Evolutionary conservation across 352 stramenopile genomes (phyloP), one percentile per base, ranked within the genome.

Genomic region (Globisporangium alternatum): DNA sequence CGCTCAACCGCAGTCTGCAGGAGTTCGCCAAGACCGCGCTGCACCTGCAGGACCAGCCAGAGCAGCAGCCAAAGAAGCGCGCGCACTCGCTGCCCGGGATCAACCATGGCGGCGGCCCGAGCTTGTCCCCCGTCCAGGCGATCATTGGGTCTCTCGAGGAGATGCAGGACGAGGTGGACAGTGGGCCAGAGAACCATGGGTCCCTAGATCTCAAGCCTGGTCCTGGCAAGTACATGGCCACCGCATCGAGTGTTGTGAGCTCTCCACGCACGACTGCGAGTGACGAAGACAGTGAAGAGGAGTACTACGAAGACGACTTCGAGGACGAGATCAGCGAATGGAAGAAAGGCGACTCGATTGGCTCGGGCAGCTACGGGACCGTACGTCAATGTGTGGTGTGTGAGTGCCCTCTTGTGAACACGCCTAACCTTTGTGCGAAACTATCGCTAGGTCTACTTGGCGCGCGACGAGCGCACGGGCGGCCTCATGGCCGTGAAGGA

Each of bases 401-500:
- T 28, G 13, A 61, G 44, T 51, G 13, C 17, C 33, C 22, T 8
- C 39, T 45, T 5, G 15, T 28, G 25, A 7, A 25, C 10, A 54
- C 35, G 49, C 25, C 15, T 48, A 19, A 22, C 17, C 43, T 21
- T 22, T 39, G 7, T 12, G 49, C 2, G 8, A 3, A 25, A 21
- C 19, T 39, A 37, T 57, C 22, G 13, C 31, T 35, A 86, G 63
- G 95, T 98, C 9, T 95, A 96, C 71, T 76, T 97, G 60, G 91
- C 93, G 49, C 92, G 97, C 60, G 96, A 98, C 70, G 87, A 92
- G 60, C 62, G 87, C 25, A 97, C 83, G 45, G 95, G 95, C 7
- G 79, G 78, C 49, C 69, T 97, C n/a, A 96, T 96, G 76, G 87
- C 86, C 9, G 80, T 94, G 28, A 96, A 96, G 60, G 71, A 86